Evolutionary conservation across 2,329 filamentous ascomycete species (phyloP).

Genomic region (Onygenales sp.): DNA sequence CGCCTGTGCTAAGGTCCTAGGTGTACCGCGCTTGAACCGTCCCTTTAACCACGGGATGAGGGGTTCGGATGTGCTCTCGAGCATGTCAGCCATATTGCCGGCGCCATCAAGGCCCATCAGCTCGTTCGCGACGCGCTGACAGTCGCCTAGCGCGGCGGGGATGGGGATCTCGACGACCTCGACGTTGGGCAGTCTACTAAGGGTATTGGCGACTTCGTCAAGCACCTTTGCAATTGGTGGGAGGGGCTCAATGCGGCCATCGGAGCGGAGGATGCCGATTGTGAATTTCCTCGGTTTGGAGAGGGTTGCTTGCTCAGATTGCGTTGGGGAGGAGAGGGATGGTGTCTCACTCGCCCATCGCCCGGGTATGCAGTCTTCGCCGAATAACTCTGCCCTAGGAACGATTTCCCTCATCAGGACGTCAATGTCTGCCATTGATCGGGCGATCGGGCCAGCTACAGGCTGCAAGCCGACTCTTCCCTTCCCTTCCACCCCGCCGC

Average conservation of each 20-base stretch:
- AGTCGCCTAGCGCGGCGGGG: constrained; percentile 43
- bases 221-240: constrained; percentile 32
- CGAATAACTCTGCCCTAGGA: constrained; percentile 44
- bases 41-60: constrained; percentile 51
- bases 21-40: constrained; percentile 40
- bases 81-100: constrained; percentile 46
- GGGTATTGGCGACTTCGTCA: constrained; percentile 26
- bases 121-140: constrained; percentile 47
- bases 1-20: constrained; percentile 39
- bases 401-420: constrained; percentile 44
- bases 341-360: constrained; percentile 26
- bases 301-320: constrained; percentile 9
- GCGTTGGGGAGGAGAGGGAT: constrained; percentile 3
- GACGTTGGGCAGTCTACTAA: constrained; percentile 34
- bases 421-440: constrained; percentile 30
- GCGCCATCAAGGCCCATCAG: constrained; percentile 52
- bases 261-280: constrained; percentile 33
- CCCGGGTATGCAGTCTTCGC: constrained; percentile 36
- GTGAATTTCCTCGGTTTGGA: constrained; percentile 23
- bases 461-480: constrained; percentile 44
- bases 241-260: constrained; percentile 27
- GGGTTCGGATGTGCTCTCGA: constrained; percentile 47
- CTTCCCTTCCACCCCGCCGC: constrained; percentile 37
- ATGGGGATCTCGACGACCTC: constrained; percentile 51
- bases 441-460: constrained; percentile 33